These are phyloP conservation scores for Smittium culicis DNA, from an alignment of 371 early-diverging fungal species.

Conservation along the genomic window DNA sequence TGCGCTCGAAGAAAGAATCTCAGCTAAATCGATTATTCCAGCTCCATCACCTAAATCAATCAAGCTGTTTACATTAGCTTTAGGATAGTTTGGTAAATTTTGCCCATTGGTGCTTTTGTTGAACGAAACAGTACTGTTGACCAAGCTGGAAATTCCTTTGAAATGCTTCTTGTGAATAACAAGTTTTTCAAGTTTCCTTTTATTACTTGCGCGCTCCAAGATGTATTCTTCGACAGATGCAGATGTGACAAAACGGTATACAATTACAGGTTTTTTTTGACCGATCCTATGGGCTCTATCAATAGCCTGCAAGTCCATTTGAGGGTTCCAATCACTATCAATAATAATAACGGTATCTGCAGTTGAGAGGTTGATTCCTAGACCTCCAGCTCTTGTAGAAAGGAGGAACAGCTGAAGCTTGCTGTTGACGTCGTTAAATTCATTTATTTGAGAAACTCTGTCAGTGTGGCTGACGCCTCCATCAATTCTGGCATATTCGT, in stretches of 20 bases:
- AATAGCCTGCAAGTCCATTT: constrained; percentile 94
- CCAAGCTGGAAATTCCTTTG: constrained; percentile 32
- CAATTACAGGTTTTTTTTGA: constrained; percentile 77
- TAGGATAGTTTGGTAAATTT: constrained; percentile 11
- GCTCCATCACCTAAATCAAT: not conserved
- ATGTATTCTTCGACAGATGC: constrained; percentile 77
- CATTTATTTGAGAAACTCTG: constrained; percentile 59
- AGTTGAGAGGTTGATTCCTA: constrained; percentile 87
- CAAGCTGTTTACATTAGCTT: not conserved
- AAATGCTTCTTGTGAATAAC: constrained; percentile 70
- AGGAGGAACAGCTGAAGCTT: constrained; percentile 73
- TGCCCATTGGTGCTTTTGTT: not conserved
- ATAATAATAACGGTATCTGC: constrained; percentile 90
- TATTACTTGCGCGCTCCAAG: constrained; percentile 58
- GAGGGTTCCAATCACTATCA: constrained; percentile 95
- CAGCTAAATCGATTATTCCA: constrained; percentile 41
- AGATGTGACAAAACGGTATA: constrained; percentile 76
- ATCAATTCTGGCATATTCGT: constrained; percentile 87
- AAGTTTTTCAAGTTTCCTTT: constrained; percentile 77
- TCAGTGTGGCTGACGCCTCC: constrained; percentile 69
- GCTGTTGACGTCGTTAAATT: constrained; percentile 36
- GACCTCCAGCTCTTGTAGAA: constrained; percentile 92
- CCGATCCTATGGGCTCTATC: constrained; percentile 95
- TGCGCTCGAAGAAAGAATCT: constrained; percentile 54
- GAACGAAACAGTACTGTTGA: constrained; percentile 17